Evolutionary conservation across 2,329 filamentous ascomycete genomes (phyloP).

Genomic region (Fusarium acutatum): DNA sequence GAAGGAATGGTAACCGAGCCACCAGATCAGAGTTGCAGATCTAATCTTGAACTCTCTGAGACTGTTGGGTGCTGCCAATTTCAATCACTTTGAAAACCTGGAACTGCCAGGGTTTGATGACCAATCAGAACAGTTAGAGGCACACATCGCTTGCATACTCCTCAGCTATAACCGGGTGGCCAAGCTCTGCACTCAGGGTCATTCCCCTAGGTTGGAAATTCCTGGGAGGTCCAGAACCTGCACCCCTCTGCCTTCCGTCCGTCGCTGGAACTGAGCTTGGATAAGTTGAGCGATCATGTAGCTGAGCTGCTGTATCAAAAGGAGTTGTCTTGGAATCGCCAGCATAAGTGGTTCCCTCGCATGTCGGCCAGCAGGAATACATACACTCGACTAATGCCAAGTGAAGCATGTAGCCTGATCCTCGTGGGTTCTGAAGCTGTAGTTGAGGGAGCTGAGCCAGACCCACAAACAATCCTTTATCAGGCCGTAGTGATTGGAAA

Average conservation of each 20-base stretch:
- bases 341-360: not conserved
- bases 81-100: not conserved
- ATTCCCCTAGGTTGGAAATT: not conserved
- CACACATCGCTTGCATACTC: not conserved
- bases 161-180: not conserved
- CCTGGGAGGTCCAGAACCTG: not conserved
- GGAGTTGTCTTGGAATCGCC: not conserved
- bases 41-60: conserved; percentile 20
- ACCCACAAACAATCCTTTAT: conserved; percentile 6
- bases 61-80: conserved; percentile 3
- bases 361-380: not conserved
- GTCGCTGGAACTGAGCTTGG: not conserved
- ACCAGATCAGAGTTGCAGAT: conserved; percentile 32
- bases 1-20: conserved; percentile 35
- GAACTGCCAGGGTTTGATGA: not conserved
- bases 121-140: conserved; percentile 11
- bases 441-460: conserved; percentile 14
- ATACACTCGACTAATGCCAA: not conserved
- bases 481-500: not conserved
- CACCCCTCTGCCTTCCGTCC: not conserved
- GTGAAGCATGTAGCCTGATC: not conserved
- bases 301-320: not conserved
- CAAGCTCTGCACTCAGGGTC: not conserved
- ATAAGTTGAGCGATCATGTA: not conserved
- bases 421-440: not conserved